Evolutionary conservation across 2,329 filamentous ascomycete species (phyloP).

Genomic region (Fusarium sp.): DNA sequence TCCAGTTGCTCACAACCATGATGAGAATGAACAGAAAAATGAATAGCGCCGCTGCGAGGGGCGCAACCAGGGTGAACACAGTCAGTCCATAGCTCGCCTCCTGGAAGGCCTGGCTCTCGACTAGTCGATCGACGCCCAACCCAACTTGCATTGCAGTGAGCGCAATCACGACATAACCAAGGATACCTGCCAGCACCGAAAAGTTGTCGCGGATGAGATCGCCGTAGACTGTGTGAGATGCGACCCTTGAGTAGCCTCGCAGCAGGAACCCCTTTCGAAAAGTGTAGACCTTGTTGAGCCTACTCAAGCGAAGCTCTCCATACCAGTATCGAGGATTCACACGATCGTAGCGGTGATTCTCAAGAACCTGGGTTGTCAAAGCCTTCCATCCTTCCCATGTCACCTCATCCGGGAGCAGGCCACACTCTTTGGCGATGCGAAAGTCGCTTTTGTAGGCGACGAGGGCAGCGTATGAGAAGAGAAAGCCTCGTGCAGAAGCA

Average conservation of each 20-base stretch:
- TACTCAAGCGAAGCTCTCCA: slow-evolving; percentile 54
- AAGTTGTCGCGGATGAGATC: slow-evolving; percentile 34
- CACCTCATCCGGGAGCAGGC: slow-evolving; percentile 49
- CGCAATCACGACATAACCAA: slow-evolving; percentile 33
- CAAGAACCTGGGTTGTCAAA: slow-evolving; percentile 39
- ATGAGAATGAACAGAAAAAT: slow-evolving; percentile 31
- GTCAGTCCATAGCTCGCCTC: slow-evolving; percentile 28
- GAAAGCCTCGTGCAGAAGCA: slow-evolving; percentile 49
- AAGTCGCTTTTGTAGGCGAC: slow-evolving; percentile 53
- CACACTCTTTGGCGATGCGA: slow-evolving; percentile 47
- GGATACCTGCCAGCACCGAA: slow-evolving; percentile 28
- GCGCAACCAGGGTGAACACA: slow-evolving; percentile 27
- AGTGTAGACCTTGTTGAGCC: slow-evolving; percentile 48
- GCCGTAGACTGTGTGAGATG: slow-evolving; percentile 29
- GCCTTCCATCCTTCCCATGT: slow-evolving; percentile 52
- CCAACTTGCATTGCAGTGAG: slow-evolving; percentile 35
- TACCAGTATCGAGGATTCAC: slow-evolving; percentile 52
- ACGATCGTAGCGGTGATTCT: slow-evolving; percentile 43
- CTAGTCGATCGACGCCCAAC: slow-evolving; percentile 11
- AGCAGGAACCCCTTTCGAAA: slow-evolving; percentile 24
- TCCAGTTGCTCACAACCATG: slow-evolving; percentile 32
- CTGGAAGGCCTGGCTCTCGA: slow-evolving; percentile 13
- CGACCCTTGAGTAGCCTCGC: slow-evolving; percentile 31
- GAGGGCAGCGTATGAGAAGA: slow-evolving; percentile 51
- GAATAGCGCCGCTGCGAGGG: slow-evolving; percentile 16